phyloP scores from a whole-genome alignment of 768 basidiomycete species.

The Lactarius hengduanensis region DNA sequence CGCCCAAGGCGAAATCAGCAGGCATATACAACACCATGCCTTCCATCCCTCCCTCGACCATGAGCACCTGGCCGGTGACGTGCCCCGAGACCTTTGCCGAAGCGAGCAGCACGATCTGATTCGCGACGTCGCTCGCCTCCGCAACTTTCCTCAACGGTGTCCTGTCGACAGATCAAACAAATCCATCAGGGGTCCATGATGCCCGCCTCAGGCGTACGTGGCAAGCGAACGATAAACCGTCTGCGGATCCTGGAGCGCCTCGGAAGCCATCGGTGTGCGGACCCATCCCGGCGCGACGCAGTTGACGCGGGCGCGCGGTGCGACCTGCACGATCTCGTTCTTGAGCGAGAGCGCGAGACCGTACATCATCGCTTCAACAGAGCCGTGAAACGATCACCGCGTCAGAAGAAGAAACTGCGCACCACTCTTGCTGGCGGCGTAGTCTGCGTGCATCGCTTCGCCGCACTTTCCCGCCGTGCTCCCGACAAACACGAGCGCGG shows the following conservation, averaged over 20 bases:
- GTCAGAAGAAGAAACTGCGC: constrained; percentile 23
- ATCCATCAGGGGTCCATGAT: neutral
- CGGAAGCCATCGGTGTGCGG: constrained; percentile 58
- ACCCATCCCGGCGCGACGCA: constrained; percentile 63
- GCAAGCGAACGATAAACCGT: constrained; percentile 60
- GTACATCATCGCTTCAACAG: constrained; percentile 62
- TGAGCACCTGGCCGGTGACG: constrained; percentile 65
- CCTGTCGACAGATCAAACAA: constrained; percentile 41
- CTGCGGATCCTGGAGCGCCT: constrained; percentile 52
- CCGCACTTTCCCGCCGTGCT: constrained; percentile 74
- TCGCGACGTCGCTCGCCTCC: constrained; percentile 59
- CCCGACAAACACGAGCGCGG: constrained; percentile 63
- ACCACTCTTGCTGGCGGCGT: constrained; percentile 70
- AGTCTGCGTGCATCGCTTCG: constrained; percentile 65
- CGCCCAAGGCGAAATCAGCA: constrained; percentile 35
- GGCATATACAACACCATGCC: constrained; percentile 51
- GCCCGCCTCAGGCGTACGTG: constrained; percentile 46
- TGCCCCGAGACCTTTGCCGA: constrained; percentile 65
- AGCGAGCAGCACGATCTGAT: constrained; percentile 59
- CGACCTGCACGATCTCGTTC: constrained; percentile 79
- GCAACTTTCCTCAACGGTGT: constrained; percentile 72
- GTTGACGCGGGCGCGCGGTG: constrained; percentile 69
- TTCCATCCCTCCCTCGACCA: constrained; percentile 81
- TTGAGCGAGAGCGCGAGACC: constrained; percentile 66
- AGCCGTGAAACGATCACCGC: too few species aligned